These are phyloP conservation scores for Seiridium unicorne DNA, from an alignment of 2,329 filamentous ascomycete genomes.

Conservation along the genomic window DNA sequence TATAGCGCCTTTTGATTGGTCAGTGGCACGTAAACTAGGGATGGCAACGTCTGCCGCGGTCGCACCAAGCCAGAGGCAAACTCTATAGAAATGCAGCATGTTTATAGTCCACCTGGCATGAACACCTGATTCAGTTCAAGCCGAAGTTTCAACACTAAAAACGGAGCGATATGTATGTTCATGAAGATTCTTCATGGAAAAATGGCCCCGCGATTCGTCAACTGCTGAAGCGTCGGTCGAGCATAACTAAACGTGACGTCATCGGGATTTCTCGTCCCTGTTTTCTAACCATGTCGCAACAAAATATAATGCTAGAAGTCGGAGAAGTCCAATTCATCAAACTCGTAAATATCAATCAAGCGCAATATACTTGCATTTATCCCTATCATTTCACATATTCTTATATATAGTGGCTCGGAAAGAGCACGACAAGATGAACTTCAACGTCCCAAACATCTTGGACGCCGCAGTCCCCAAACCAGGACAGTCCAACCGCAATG, in stretches of 20 bases:
- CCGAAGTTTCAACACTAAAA: too few relatives aligned
- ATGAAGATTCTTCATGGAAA: neutral
- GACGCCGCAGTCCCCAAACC: conserved; percentile 22
- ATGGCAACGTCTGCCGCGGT: too few relatives aligned
- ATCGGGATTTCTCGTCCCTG: neutral
- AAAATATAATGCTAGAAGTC: neutral
- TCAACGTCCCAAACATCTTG: conserved; percentile 26
- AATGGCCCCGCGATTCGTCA: neutral
- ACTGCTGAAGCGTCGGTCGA: neutral
- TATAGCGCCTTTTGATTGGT: too few relatives aligned
- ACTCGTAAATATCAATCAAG: too few relatives aligned
- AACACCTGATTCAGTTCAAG: too few relatives aligned
- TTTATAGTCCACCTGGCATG: too few relatives aligned
- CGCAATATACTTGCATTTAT: neutral
- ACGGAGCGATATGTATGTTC: too few relatives aligned
- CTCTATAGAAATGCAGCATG: too few relatives aligned
- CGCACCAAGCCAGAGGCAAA: too few relatives aligned
- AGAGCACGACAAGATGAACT: conserved; percentile 18
- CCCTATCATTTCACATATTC: neutral
- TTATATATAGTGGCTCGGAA: neutral
- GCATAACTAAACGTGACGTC: neutral
- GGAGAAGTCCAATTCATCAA: too few relatives aligned
- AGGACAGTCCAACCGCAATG: conserved; percentile 15
- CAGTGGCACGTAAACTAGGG: too few relatives aligned
- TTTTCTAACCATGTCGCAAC: neutral